Conservation (phyloP, 768 basidiomycete species). For the Boletales sp. region DNA sequence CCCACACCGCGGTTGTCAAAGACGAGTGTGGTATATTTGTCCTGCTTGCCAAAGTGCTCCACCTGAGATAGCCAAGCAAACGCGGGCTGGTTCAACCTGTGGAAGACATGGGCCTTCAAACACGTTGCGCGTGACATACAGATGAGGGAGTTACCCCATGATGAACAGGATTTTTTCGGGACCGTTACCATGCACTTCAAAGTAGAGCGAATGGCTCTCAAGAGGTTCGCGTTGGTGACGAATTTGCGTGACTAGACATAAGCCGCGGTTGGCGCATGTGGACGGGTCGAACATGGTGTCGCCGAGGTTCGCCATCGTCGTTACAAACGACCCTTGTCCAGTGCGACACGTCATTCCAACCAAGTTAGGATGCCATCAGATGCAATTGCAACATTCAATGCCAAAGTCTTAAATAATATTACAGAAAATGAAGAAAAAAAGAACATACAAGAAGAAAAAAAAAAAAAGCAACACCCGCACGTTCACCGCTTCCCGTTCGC, state of each 20-base stretch:
- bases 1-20: slow-evolving; percentile 88
- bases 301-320: too few relatives aligned
- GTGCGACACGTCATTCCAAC: too few relatives aligned
- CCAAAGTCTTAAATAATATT: too few relatives aligned
- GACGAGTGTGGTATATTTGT: slow-evolving; percentile 59
- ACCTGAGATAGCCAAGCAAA: slow-evolving; percentile 69
- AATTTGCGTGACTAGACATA: slow-evolving; percentile 67
- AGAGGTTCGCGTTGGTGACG: slow-evolving; percentile 43
- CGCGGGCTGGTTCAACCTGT: slow-evolving; percentile 58
- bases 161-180: slow-evolving; percentile 67
- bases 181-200: slow-evolving; percentile 70
- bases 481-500: slow-evolving; percentile 41
- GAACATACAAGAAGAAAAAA: too few relatives aligned
- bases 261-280: slow-evolving; percentile 64
- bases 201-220: slow-evolving; percentile 75
- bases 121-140: too few relatives aligned
- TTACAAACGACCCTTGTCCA: too few relatives aligned
- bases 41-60: slow-evolving; percentile 50
- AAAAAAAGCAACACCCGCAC: too few relatives aligned
- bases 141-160: slow-evolving; percentile 51
- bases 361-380: too few relatives aligned
- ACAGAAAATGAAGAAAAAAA: too few relatives aligned
- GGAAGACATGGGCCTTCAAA: too few relatives aligned
- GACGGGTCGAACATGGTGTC: slow-evolving; percentile 42
- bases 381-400: too few relatives aligned